Percentiles rank a stretch among this genome's conserved stretches.
Conservation (phyloP, 768 basidiomycete genomes). For the Mycena alexandri region DNA sequence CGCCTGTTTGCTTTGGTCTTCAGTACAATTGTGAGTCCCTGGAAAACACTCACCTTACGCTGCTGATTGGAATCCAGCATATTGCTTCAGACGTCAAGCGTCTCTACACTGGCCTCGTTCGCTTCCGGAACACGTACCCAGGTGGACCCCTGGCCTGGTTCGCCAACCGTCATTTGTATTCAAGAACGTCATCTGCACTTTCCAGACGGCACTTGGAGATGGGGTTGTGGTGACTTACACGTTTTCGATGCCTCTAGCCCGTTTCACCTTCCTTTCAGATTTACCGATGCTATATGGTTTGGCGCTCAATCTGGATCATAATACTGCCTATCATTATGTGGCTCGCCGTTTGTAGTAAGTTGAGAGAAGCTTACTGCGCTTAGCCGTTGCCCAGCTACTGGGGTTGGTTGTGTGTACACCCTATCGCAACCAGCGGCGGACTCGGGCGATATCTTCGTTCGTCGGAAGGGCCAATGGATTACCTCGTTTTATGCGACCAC, state of each 20-base stretch:
- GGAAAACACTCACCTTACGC: background rate
- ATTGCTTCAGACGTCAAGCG: conserved; percentile 43
- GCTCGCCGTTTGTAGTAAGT: conserved; percentile 23
- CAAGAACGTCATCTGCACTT: conserved; percentile 31
- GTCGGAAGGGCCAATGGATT: conserved; percentile 48
- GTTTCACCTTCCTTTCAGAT: conserved; percentile 14
- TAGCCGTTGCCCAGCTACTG: background rate
- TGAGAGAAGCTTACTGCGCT: background rate
- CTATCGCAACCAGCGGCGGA: background rate
- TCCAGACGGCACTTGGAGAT: conserved; percentile 27
- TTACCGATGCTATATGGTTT: conserved; percentile 45
- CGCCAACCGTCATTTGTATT: conserved; percentile 44
- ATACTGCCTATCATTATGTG: conserved; percentile 46
- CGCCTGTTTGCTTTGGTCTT: conserved; percentile 42
- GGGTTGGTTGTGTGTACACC: conserved; percentile 10
- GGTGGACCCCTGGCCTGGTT: conserved; percentile 44
- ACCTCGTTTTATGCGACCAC: conserved; percentile 48
- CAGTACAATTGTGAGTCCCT: conserved; percentile 45
- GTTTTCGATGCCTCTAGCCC: background rate
- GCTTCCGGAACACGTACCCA: conserved; percentile 32
- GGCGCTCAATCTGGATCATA: conserved; percentile 45
- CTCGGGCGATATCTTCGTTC: conserved; percentile 41
- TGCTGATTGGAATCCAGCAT: too few species aligned
- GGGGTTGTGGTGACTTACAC: conserved; percentile 18
- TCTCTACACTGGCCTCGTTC: conserved; percentile 43